Evolutionary conservation across 768 basidiomycete genomes (phyloP), one percentile per base, ranked within the genome.

Genomic region (Tephrocybe sp.): DNA sequence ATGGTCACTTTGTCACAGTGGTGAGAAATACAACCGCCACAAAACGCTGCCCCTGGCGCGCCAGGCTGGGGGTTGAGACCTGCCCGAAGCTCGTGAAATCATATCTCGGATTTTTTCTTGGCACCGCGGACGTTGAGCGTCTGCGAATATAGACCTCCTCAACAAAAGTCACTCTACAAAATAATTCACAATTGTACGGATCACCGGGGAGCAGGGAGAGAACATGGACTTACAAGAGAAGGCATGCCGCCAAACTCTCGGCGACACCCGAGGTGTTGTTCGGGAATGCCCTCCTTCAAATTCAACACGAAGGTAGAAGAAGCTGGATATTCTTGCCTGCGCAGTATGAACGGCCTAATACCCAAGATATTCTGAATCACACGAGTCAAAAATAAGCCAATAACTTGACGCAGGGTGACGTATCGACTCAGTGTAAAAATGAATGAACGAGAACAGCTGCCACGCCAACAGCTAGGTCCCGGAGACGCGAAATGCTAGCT

Each of bases 61-160:
- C 53, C 43, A 38, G 42, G 26, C 13, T 45, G 12, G n/a, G 22
- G 44, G 52, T 18, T 18, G 18, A 13, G n/a, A 28, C 13, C 37
- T 49, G 15, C 48, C 47, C 16, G 49, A 44, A 46, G 25, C 25
- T 36, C 4, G 16, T 34, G 13, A n/a, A 30, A 16, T 22, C 16
- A 46, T 22, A 41, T 27, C 12, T 19, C 31, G 37, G 42, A 21
- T n/a, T n/a, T n/a, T n/a, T n/a, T n/a, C n/a, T n/a, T n/a, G n/a
- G n/a, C 13, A 39, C 53, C 44, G 44, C 34, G 48, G 48, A 24
- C 31, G 21, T 34, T 49, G 26, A 40, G 43, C 37, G 47, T 47
- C 16, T 15, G 2, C 44, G 15, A 22, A 38, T 27, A 42, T 16
- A 36, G 22, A 11, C 16, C 16, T 7, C 34, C 16, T 16, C 42